Evolutionary conservation across 2,329 filamentous ascomycete species (phyloP), one percentile per base, ranked within the genome.

Genomic region (Penicillium olsonii): DNA sequence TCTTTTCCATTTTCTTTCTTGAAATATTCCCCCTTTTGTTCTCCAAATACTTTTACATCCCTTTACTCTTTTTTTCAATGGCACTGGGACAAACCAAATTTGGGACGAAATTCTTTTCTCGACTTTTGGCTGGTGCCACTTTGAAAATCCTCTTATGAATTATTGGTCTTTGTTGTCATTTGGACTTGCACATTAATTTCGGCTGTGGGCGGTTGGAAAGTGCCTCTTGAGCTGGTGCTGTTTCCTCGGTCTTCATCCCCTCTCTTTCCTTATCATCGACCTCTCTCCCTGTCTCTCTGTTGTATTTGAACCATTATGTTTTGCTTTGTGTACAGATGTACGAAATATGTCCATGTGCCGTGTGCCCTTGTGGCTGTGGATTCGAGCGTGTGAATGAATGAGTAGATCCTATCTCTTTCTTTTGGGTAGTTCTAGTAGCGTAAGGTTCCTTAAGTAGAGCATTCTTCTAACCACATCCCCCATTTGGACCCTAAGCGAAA

Each of bases 11-110:
- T 54, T 55, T 5, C n/a, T 51, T 56, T 55, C 54, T 58, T 56
- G 58, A 62, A 56, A 62, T 68, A 67, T 69, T 68, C 65, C 65
- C 65, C 65, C 62, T 68, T 61, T 57, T 61, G 66, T 68, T 66
- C 43, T 55, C 42, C 51, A 50, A 49, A 54, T 54, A 51, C 43
- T 53, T 55, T 50, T 53, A 54, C 51, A 37, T 45, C 35, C 42
- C 34, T 49, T 49, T 48, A 42, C 31, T 42, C 37, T 57, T 56
- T 52, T 57, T 56, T 52, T 48, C 53, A 45, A 56, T 53, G 58
- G 48, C 55, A 55, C 38, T 54, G 45, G 49, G 57, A 60, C 41
- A 48, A n/a, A 53, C 44, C 48, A 54, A 57, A 60, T 47, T 46
- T 60, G 57, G 54, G 55, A 58, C 35, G 44, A 55, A n/a, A 47